Base-by-base conservation (phyloP, 2,329 filamentous ascomycete species). In the Colletotrichum acutatum region DNA sequence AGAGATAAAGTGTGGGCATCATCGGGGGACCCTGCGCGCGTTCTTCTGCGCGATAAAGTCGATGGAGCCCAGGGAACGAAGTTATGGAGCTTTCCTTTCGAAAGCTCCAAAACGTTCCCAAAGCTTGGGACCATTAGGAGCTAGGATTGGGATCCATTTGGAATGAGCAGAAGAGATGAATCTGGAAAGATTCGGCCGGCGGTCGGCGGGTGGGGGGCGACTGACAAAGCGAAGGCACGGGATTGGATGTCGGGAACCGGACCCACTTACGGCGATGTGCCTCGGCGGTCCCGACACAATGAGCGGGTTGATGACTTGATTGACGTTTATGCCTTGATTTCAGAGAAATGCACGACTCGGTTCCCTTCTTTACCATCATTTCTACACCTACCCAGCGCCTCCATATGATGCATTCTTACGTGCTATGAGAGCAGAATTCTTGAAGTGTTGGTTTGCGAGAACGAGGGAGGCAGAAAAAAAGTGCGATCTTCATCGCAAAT, bases 181-280 rank as follows among this genome's bases (percentile, higher is more conserved):
- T 49, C 42, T 49, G 42, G 42, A 49, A 49, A 49, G 54, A 64
- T 8, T 26, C 37, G 56, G 26, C 28, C 53, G 58, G 67, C 28
- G 67, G 64, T 69, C 66, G 60, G 57, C 7, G 56, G 57, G 63
- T 46, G 46, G 54, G 61, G 26, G 26, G 12, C 37, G 11, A 24
- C 70, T 72, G 66, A 72, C 70, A 72, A 72, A 72, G 59, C 42
- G 42, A 26, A 30, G 54, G n/a, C 14, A 64, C 70, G 54, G 70
- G 66, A 72, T 72, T 72, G 70, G 70, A 46, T 60, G 54, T 46
- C 59, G 70, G 59, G 28, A 12, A 26, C 42, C 42, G 42, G 46
- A 22, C 26, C 68, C 61, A 54, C 30, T n/a, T n/a, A 5, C 34
- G n/a, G 46, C n/a, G 19, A 9, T 14, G 32, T 7, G 7, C 34